A percentile compares a stretch with the other conserved stretches of the same genome.
phyloP scores from a whole-genome alignment of 2,329 filamentous ascomycete genomes.

The Stagonosporopsis tanaceti region DNA sequence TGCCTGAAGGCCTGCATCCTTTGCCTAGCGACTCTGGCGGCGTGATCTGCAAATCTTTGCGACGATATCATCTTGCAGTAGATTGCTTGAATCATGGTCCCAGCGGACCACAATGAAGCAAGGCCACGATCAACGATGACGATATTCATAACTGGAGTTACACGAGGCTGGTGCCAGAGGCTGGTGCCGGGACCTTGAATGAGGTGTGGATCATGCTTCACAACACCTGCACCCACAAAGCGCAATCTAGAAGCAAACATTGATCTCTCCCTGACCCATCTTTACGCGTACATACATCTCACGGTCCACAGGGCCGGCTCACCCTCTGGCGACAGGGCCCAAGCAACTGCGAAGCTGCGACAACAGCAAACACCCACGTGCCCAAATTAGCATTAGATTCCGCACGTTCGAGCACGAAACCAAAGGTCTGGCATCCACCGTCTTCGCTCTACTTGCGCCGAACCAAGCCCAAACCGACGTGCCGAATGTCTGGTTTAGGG shows the following conservation, averaged over 20 bases:
- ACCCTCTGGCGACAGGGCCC: not conserved
- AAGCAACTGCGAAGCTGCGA: constrained; percentile 3
- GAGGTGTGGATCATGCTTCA: constrained; percentile 14
- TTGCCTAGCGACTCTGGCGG: too few relatives aligned
- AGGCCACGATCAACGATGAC: not conserved
- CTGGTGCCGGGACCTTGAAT: not conserved
- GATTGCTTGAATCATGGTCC: not conserved
- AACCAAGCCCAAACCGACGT: constrained; percentile 10
- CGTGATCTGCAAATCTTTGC: not conserved
- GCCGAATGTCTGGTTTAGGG: constrained; percentile 9
- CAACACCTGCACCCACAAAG: constrained; percentile 9
- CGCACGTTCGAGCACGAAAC: constrained; percentile 12
- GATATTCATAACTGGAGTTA: not conserved
- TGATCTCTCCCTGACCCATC: constrained; percentile 8
- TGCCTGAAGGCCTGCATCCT: not conserved
- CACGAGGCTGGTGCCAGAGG: not conserved
- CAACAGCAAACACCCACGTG: constrained; percentile 16
- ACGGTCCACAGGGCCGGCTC: constrained; percentile 3
- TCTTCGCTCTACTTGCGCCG: constrained; percentile 2
- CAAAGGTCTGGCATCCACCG: not conserved
- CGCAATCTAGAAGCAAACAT: constrained; percentile 12
- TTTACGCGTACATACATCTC: constrained; percentile 9
- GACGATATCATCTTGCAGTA: not conserved
- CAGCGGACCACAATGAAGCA: not conserved
- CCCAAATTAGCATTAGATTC: constrained; percentile 14